These are phyloP conservation scores for Cerrena zonata DNA, from an alignment of 1,284 basidiomycete species.

Conservation along the genomic window DNA sequence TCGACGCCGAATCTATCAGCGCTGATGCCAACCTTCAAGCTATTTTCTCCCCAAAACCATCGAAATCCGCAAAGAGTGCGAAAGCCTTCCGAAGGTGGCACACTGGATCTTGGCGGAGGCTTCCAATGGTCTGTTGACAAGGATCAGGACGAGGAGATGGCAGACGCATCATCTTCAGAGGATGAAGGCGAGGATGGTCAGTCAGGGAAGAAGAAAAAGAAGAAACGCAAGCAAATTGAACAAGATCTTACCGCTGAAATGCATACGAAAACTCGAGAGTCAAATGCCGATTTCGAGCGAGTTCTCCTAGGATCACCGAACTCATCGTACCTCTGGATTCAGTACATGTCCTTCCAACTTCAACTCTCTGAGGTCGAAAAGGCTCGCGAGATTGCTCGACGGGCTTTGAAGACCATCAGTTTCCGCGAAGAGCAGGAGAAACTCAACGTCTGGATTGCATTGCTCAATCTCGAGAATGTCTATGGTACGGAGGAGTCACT, in stretches of 20 bases:
- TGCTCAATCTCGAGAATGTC: conserved; percentile 91
- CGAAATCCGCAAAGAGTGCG: background rate
- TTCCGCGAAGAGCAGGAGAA: conserved; percentile 97
- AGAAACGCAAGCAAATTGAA: conserved; percentile 66
- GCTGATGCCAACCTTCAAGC: background rate
- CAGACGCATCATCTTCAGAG: conserved; percentile 33
- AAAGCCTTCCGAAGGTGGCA: conserved; percentile 15
- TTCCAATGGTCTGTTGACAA: conserved; percentile 63
- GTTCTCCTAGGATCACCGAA: conserved; percentile 92
- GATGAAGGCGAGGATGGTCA: conserved; percentile 47
- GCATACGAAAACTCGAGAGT: conserved; percentile 81
- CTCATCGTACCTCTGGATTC: conserved; percentile 97
- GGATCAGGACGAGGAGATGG: conserved; percentile 30
- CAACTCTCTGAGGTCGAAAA: conserved; percentile 94
- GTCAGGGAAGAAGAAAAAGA: conserved; percentile 55
- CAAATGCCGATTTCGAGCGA: conserved; percentile 91
- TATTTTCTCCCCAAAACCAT: background rate
- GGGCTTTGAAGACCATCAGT: conserved; percentile 83
- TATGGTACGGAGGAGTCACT: conserved; percentile 84
- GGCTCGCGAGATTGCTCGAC: conserved; percentile 80
- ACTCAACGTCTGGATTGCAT: conserved; percentile 95
- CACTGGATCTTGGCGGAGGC: conserved; percentile 52
- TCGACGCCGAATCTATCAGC: conserved; percentile 7
- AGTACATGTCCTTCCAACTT: conserved; percentile 98
- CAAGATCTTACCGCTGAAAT: conserved; percentile 82